Percentiles rank a stretch among this genome's conserved stretches.
phyloP scores from a whole-genome alignment of 306 rosid species.

The Quercus alba region DNA sequence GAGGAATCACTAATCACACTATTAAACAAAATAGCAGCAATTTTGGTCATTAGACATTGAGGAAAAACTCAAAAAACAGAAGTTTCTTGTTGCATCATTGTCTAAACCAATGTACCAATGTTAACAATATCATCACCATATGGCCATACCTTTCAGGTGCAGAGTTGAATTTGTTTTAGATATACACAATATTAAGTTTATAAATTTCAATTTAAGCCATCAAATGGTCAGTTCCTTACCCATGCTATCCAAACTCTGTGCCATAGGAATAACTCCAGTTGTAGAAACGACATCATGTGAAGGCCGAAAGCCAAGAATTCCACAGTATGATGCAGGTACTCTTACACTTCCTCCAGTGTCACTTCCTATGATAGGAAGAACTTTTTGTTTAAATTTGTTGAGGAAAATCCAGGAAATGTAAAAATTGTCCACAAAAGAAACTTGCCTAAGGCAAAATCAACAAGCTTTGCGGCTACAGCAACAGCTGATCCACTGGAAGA shows the following conservation, averaged over 20 bases:
- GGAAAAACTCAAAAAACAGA: not conserved
- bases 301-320: constrained; percentile 92
- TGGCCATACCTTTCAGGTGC: not conserved
- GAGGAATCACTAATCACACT: not conserved
- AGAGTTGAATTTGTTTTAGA: not conserved
- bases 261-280: constrained; percentile 76
- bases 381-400: not conserved
- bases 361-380: constrained; percentile 51
- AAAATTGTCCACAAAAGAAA: constrained; percentile 14
- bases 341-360: constrained; percentile 97
- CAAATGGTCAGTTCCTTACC: constrained; percentile 49
- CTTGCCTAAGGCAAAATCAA: constrained; percentile 80
- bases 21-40: not conserved
- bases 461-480: constrained; percentile 79
- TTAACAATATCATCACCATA: not conserved
- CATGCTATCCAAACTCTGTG: constrained; percentile 87
- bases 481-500: constrained; percentile 65
- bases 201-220: not conserved
- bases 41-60: not conserved
- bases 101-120: not conserved
- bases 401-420: not conserved
- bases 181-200: not conserved
- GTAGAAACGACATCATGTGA: constrained; percentile 67
- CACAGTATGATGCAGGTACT: constrained; percentile 88
- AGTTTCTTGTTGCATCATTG: not conserved